Percentiles rank a stretch among this genome's conserved stretches.
These are phyloP conservation scores for Hortaea werneckii DNA, from an alignment of 2,329 filamentous ascomycete species.

Conservation along the genomic window DNA sequence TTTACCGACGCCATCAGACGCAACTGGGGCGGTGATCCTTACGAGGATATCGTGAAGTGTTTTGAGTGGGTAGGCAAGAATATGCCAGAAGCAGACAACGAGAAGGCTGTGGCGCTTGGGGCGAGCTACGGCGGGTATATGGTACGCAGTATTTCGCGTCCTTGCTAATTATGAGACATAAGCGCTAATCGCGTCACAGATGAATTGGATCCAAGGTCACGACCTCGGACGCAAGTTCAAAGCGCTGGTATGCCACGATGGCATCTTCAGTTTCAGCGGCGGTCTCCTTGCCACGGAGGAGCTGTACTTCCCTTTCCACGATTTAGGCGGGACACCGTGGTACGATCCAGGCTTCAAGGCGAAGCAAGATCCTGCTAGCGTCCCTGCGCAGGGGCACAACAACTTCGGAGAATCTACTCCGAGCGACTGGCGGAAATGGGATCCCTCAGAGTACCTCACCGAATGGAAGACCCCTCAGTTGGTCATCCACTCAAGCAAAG, in stretches of 20 bases:
- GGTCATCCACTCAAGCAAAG: conserved; percentile 80
- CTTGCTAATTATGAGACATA: too few relatives aligned
- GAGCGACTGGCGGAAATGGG: conserved; percentile 45
- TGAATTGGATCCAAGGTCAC: conserved; percentile 69
- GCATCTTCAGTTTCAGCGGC: conserved; percentile 19
- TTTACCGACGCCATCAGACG: conserved; percentile 51
- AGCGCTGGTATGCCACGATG: conserved; percentile 58
- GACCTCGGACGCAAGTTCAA: conserved; percentile 74
- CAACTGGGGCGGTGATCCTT: conserved; percentile 79
- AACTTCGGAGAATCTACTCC: conserved; percentile 10
- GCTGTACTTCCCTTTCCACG: conserved; percentile 46
- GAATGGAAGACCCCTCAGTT: conserved; percentile 83
- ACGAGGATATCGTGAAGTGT: conserved; percentile 68
- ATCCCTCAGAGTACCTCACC: conserved; percentile 44
- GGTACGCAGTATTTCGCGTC: too few relatives aligned
- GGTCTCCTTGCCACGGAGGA: conserved; percentile 35
- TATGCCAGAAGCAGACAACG: conserved; percentile 58
- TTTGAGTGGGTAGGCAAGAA: conserved; percentile 63
- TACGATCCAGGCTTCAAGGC: conserved; percentile 25
- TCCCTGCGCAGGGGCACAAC: conserved; percentile 4
- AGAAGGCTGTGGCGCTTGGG: conserved; percentile 60
- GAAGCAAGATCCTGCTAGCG: neutral
- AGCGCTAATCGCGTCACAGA: too few relatives aligned
- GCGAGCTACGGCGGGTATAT: conserved; percentile 68
- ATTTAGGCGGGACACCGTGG: conserved; percentile 43